Conservation (phyloP, 176 grass and related monocot species). For the Oryza officinalis region DNA sequence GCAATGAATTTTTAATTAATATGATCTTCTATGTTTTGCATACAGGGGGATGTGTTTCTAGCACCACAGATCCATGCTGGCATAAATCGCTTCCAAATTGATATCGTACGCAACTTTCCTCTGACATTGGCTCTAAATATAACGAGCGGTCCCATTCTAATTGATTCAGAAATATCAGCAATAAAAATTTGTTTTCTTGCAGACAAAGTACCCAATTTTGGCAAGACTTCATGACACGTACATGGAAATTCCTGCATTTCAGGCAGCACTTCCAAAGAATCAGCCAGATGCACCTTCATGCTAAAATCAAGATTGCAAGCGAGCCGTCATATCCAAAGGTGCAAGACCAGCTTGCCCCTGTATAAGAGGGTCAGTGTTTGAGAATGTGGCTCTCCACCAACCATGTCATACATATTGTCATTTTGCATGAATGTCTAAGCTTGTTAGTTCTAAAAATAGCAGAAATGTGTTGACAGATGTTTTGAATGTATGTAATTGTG, state of each 20-base stretch:
- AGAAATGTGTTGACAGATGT: not conserved
- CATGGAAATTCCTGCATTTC: conserved; percentile 66
- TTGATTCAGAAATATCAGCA: conserved; percentile 9
- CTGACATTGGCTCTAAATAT: not conserved
- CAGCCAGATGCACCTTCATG: conserved; percentile 64
- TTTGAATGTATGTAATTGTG: not conserved
- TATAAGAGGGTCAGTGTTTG: not conserved
- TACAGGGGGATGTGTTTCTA: conserved; percentile 66
- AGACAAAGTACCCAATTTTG: conserved; percentile 68
- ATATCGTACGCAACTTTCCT: conserved; percentile 50
- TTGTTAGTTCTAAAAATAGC: not conserved
- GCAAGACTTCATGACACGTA: conserved; percentile 61
- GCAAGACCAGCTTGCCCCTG: not conserved
- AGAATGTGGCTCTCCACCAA: not conserved
- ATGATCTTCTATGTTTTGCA: conserved; percentile 6
- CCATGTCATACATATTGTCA: not conserved
- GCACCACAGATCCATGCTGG: conserved; percentile 57
- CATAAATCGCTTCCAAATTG: conserved; percentile 57
- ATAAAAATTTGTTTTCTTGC: conserved; percentile 24
- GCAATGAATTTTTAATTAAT: not conserved
- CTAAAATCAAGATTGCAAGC: not conserved
- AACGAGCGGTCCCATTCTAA: not conserved
- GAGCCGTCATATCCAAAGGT: not conserved
- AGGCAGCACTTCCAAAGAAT: conserved; percentile 64
- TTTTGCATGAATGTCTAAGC: not conserved